These are phyloP conservation scores for Nematodospora anomalae DNA, from an alignment of 1,139 yeast species.

Conservation along the genomic window DNA sequence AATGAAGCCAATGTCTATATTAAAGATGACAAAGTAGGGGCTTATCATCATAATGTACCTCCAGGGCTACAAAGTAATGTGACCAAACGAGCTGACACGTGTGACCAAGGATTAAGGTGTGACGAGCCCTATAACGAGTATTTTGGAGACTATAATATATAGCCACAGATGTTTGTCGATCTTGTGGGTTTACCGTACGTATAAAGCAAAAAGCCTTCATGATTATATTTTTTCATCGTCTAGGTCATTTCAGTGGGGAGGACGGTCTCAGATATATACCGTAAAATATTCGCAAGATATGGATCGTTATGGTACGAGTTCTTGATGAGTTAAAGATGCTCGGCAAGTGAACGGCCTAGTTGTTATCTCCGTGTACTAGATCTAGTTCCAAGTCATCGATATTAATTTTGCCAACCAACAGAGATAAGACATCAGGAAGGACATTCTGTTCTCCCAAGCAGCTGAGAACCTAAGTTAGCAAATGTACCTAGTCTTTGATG, in stretches of 20 bases:
- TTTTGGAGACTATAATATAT: no score
- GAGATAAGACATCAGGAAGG: background rate
- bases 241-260: background rate
- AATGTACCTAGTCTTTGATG: background rate
- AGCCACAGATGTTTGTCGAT: no score
- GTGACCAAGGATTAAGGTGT: no score
- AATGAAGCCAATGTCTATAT: no score
- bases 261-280: background rate
- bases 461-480: background rate
- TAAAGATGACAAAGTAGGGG: no score
- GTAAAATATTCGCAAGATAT: background rate
- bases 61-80: no score
- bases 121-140: no score
- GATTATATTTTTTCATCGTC: background rate
- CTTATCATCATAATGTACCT: no score
- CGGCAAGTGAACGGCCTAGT: background rate
- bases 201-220: conserved; percentile 2
- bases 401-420: background rate
- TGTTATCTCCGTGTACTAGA: background rate
- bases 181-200: no score
- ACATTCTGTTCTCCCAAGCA: background rate
- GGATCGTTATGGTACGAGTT: background rate
- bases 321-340: background rate
- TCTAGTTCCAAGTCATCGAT: background rate
- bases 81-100: no score